Base-by-base conservation (phyloP, 2,329 filamentous ascomycete species). In the Mycocentrospora acerina region DNA sequence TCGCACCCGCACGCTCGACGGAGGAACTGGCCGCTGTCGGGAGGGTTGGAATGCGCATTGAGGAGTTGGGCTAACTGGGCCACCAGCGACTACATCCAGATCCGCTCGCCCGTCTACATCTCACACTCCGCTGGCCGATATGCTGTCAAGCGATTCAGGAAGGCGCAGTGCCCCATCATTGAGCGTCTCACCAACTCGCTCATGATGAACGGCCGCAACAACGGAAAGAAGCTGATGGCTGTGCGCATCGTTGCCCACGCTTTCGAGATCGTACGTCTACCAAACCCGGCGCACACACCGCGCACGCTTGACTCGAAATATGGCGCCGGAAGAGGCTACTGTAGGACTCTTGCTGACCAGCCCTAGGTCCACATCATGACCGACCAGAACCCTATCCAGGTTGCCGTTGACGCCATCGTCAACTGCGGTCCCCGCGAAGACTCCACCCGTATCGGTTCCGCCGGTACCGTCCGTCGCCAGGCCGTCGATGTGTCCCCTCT, bases 151-250 rank as follows among this genome's bases (percentile, higher is more conserved):
- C 87, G 94, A 72, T 98, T 98, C 89, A 88, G 93, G 82, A 98
- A 98, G 86, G 93, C 94, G 74, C 94, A 97, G 84, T 98, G 93
- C 88, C 93, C 93, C 69, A 97, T 98, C 85, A 96, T 98, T 73
- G 93, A 98, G 88, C 91, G 93, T 75, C 86, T 98, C 67, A 98
- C 93, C 83, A 98, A 98, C 88, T 97, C 93, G 47, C 86, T 98
- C 74, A 98, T 98, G 94, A 97, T 97, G 91, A 95, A 98, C 86
- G 93, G 93, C 78, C 93, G 93, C 79, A 98, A 98, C 88, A 98
- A 96, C 88, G 93, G 93, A 78, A 98, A 98, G 88, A 98, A 98
- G 89, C 85, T 97, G 72, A 96, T 95, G 90, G 94, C 93, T 72
- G 91, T 97, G 75, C 90, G 93, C 78, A 98, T 98, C 66, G 90